These are phyloP conservation scores for Saccharomyces uvarum DNA, from an alignment of 1,139 yeast genomes.

Conservation along the genomic window DNA sequence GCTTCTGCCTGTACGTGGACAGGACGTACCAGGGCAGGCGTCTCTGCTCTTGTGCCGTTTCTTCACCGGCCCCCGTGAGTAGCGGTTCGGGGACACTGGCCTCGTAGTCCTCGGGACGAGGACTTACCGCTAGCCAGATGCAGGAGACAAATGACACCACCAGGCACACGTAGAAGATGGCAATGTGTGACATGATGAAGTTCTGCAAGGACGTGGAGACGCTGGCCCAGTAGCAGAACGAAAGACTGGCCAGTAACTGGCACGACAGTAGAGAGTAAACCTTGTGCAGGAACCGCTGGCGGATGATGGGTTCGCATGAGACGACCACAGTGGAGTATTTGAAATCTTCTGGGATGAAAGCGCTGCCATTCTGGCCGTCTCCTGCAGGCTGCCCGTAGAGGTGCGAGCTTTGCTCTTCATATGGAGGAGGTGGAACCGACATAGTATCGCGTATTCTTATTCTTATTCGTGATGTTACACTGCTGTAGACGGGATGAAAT, in stretches of 20 bases:
- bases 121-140: conserved; percentile 52
- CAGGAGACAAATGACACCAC: conserved; percentile 48
- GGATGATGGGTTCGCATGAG: conserved; percentile 65
- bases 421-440: conserved; percentile 2
- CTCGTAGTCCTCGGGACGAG: conserved; percentile 58
- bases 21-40: conserved; percentile 29
- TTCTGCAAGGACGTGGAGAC: conserved; percentile 41
- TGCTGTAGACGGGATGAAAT: not conserved
- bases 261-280: conserved; percentile 65
- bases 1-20: conserved; percentile 35
- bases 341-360: conserved; percentile 63
- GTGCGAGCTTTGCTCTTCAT: conserved; percentile 3
- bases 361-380: conserved; percentile 32
- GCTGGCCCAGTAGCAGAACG: conserved; percentile 50
- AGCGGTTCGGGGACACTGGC: conserved; percentile 5
- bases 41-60: not conserved
- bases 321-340: conserved; percentile 74
- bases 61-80: not conserved
- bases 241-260: conserved; percentile 57
- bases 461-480: not conserved
- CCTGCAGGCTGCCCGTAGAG: conserved; percentile 17
- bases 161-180: conserved; percentile 53
- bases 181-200: conserved; percentile 56
- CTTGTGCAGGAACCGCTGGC: conserved; percentile 70
- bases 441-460: not conserved